A percentile compares a stretch with the other conserved stretches of the same genome.
Evolutionary conservation across 1,284 basidiomycete genomes (phyloP).

Genomic region (Stygiomarasmius scandens): DNA sequence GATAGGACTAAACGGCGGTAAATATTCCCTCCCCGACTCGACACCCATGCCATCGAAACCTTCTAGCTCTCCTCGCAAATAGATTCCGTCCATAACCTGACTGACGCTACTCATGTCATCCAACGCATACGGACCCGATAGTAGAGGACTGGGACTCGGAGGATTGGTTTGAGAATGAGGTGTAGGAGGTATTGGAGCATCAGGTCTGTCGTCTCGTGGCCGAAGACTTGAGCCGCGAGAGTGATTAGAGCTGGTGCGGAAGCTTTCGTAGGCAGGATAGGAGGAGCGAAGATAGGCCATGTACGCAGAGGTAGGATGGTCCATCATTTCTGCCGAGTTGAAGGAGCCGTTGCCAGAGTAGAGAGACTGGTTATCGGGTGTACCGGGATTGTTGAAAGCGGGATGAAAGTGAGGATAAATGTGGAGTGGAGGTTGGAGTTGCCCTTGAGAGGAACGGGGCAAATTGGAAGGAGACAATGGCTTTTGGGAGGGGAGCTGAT

Average conservation of each 20-base stretch:
- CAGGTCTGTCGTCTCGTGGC: slow-evolving; percentile 45
- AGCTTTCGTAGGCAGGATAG: background rate
- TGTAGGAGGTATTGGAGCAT: slow-evolving; percentile 74
- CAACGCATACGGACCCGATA: slow-evolving; percentile 33
- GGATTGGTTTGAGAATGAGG: slow-evolving; percentile 74
- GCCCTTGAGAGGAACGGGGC: background rate
- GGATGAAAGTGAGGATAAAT: slow-evolving; percentile 17
- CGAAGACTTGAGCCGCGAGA: background rate
- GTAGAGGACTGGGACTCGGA: slow-evolving; percentile 63
- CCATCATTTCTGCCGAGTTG: slow-evolving; percentile 45
- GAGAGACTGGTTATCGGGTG: slow-evolving; percentile 21
- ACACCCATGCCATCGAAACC: background rate
- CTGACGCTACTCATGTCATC: background rate
- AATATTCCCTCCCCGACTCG: slow-evolving; percentile 32
- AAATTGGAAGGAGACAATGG: background rate
- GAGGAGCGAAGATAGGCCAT: slow-evolving; percentile 56
- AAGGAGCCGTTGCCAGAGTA: background rate
- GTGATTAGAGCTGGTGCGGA: background rate
- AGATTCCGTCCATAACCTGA: background rate
- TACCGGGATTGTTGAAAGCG: slow-evolving; percentile 25
- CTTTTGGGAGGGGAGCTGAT: background rate
- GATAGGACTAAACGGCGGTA: slow-evolving; percentile 49
- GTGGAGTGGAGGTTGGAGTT: slow-evolving; percentile 21
- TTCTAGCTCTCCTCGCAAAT: background rate
- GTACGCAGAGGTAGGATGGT: slow-evolving; percentile 59